These are phyloP conservation scores for Kodamaea alishanica DNA, from an alignment of 1,139 yeast genomes.

Conservation along the genomic window DNA sequence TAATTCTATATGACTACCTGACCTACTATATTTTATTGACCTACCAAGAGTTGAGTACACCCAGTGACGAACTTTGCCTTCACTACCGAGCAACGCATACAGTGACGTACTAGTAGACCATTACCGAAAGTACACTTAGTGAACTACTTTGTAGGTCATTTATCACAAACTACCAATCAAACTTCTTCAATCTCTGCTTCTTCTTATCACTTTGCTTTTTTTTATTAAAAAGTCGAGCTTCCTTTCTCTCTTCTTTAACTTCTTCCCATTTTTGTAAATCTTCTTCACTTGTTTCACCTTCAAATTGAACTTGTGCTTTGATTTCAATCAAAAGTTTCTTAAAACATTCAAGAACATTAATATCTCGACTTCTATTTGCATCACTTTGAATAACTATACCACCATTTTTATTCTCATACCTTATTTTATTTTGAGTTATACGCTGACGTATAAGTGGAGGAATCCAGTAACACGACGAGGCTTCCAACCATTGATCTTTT, in stretches of 20 bases:
- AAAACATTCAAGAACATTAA: conserved; percentile 58
- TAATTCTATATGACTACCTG: too few species aligned
- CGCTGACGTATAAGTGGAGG: conserved; percentile 52
- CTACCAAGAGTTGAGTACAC: too few species aligned
- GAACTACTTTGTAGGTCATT: too few species aligned
- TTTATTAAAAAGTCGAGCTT: conserved; percentile 49
- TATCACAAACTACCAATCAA: conserved; percentile 24
- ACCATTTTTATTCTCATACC: conserved; percentile 54
- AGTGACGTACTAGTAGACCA: too few species aligned
- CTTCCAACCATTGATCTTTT: conserved; percentile 45
- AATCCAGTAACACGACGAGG: conserved; percentile 53
- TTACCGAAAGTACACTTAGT: too few species aligned
- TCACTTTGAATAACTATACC: conserved; percentile 68
- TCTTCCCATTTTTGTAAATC: conserved; percentile 55
- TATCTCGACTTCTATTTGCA: conserved; percentile 52
- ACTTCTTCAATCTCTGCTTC: conserved; percentile 41
- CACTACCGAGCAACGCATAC: too few species aligned
- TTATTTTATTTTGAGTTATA: conserved; percentile 34
- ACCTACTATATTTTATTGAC: too few species aligned
- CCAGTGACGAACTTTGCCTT: too few species aligned
- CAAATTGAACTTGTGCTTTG: conserved; percentile 44
- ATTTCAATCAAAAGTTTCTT: conserved; percentile 55
- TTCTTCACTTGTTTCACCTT: conserved; percentile 47
- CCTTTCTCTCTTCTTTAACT: conserved; percentile 44
- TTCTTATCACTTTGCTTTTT: conserved; percentile 55